Conservation (phyloP, 139 green algal genomes). For the Chlamydomonas incerta region DNA sequence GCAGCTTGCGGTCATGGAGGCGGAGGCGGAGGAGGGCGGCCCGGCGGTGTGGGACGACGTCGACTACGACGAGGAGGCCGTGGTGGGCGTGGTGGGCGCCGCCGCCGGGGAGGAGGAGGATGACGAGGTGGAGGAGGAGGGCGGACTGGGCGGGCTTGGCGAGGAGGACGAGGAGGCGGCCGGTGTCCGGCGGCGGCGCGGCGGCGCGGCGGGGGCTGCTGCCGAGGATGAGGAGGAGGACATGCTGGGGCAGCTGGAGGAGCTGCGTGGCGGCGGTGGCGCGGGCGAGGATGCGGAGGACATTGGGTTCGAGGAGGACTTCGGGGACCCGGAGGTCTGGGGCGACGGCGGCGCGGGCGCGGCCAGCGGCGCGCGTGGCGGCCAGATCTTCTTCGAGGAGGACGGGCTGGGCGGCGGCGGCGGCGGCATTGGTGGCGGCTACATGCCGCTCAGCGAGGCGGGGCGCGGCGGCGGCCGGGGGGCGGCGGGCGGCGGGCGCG, state of each 20-base stretch:
- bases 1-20: neutral
- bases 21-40: neutral
- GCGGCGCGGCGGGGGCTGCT: neutral
- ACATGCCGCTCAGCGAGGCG: no score
- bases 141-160: neutral
- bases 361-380: no score
- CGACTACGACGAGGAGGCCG: neutral
- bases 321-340: neutral
- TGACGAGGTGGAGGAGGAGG: neutral
- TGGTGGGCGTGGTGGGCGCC: neutral
- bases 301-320: neutral
- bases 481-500: no score
- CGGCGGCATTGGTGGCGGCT: no score
- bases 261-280: neutral
- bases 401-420: no score
- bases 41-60: neutral
- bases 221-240: neutral
- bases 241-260: constrained; percentile 39
- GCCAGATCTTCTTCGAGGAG: no score
- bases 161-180: neutral
- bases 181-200: neutral
- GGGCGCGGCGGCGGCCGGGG: no score
- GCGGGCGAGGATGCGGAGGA: neutral
- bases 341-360: neutral
- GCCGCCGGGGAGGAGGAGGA: neutral